A percentile compares a stretch with the other conserved stretches of the same genome.
phyloP scores from a whole-genome alignment of 2,329 filamentous ascomycete species.

The Hymenoscyphus occultus region DNA sequence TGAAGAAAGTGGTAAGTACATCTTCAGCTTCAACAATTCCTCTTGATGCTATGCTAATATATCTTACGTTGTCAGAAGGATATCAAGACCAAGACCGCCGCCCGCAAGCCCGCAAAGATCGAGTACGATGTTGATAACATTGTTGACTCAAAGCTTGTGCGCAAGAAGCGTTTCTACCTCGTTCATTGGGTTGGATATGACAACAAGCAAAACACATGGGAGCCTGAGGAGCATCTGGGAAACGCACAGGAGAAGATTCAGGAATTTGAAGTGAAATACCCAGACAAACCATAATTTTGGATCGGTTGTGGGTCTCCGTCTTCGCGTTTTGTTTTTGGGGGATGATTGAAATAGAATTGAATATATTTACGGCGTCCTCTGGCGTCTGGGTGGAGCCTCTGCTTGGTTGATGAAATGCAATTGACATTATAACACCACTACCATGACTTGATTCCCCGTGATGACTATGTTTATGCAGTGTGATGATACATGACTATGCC shows the following conservation, averaged over 20 bases:
- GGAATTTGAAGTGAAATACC: conserved; percentile 14
- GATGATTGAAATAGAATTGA: neutral
- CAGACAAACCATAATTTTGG: conserved; percentile 8
- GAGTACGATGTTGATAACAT: conserved; percentile 23
- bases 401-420: neutral
- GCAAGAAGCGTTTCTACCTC: conserved; percentile 11
- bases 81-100: neutral
- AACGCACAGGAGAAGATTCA: conserved; percentile 16
- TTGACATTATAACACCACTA: neutral
- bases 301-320: neutral
- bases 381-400: neutral
- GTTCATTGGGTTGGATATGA: conserved; percentile 23
- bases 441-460: neutral
- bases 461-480: neutral
- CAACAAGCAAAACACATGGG: conserved; percentile 19
- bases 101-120: neutral
- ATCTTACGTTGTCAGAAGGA: neutral
- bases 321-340: neutral
- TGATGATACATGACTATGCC: neutral
- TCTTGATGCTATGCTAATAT: neutral
- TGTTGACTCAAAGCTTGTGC: conserved; percentile 15
- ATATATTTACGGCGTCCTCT: neutral
- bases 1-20: neutral
- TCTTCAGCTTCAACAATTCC: neutral
- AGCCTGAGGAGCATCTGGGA: conserved; percentile 18